phyloP scores from a whole-genome alignment of 2,329 filamentous ascomycete genomes.

The Tolypocladium nubicola region DNA sequence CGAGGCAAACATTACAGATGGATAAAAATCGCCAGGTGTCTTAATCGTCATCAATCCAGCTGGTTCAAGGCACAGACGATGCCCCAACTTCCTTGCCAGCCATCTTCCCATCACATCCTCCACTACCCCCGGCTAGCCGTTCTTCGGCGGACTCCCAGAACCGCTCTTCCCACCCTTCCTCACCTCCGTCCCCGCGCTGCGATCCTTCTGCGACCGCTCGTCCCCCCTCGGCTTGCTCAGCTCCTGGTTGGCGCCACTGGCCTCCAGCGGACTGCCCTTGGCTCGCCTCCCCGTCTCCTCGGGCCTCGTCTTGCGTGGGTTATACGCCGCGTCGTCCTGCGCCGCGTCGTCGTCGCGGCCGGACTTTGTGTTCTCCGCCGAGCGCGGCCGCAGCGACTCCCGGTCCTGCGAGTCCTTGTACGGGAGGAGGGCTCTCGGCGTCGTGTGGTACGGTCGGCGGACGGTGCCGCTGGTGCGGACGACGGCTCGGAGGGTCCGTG shows the following conservation, averaged over 20 bases:
- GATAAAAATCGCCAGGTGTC: background rate
- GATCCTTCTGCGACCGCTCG: conserved; percentile 21
- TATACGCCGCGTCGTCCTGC: conserved; percentile 53
- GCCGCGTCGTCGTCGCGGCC: conserved; percentile 53
- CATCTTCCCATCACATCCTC: background rate
- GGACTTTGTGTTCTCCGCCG: conserved; percentile 58
- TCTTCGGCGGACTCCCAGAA: conserved; percentile 19
- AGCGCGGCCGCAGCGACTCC: conserved; percentile 52
- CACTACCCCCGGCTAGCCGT: conserved; percentile 6
- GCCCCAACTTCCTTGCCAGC: no score
- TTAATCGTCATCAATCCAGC: background rate
- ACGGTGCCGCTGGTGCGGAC: background rate
- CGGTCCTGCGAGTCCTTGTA: conserved; percentile 47
- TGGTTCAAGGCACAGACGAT: background rate
- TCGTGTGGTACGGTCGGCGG: conserved; percentile 21
- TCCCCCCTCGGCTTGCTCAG: conserved; percentile 29
- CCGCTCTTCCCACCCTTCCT: conserved; percentile 23
- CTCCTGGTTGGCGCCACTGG: conserved; percentile 33
- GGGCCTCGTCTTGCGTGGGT: conserved; percentile 56
- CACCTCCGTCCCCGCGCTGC: conserved; percentile 20
- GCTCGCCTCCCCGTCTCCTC: conserved; percentile 42
- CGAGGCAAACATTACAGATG: background rate
- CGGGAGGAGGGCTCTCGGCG: conserved; percentile 15
- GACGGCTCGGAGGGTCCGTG: background rate
- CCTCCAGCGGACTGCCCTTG: conserved; percentile 23